Percentiles rank a stretch among this genome's conserved stretches.
Evolutionary conservation across 345 rosid genomes (phyloP).

Genomic region (Draba incana): DNA sequence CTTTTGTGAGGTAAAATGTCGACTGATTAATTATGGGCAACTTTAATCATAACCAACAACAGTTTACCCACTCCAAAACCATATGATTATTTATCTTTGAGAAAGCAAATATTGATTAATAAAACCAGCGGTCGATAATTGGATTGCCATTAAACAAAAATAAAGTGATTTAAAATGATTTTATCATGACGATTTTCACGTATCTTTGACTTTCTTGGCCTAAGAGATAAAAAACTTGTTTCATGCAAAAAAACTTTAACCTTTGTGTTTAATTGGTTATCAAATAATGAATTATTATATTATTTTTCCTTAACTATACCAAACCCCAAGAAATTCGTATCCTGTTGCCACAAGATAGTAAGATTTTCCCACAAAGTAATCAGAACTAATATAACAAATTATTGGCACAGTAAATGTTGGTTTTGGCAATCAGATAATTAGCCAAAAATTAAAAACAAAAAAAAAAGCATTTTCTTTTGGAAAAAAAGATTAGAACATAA

Average conservation of each 20-base stretch:
- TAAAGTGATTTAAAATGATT: slow-evolving; percentile 22
- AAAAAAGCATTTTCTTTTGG: background rate
- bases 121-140: slow-evolving; percentile 32
- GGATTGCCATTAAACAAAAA: slow-evolving; percentile 15
- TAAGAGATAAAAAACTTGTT: slow-evolving; percentile 24
- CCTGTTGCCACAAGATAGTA: slow-evolving; percentile 18
- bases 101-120: slow-evolving; percentile 17
- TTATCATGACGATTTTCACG: slow-evolving; percentile 15
- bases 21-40: slow-evolving; percentile 8
- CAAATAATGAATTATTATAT: background rate
- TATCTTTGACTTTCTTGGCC: slow-evolving; percentile 42
- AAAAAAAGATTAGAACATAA: slow-evolving; percentile 11
- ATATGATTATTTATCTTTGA: slow-evolving; percentile 36
- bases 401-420: slow-evolving; percentile 32
- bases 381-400: slow-evolving; percentile 33
- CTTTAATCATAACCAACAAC: slow-evolving; percentile 39
- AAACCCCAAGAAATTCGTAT: slow-evolving; percentile 45
- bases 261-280: slow-evolving; percentile 28
- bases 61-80: slow-evolving; percentile 35
- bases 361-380: slow-evolving; percentile 28
- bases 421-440: slow-evolving; percentile 27
- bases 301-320: slow-evolving; percentile 22
- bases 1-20: slow-evolving; percentile 5
- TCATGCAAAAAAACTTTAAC: slow-evolving; percentile 26
- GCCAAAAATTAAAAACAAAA: too few species aligned